These are phyloP conservation scores for Colletotrichum sp. DNA, from an alignment of 2,329 filamentous ascomycete species.

Conservation along the genomic window DNA sequence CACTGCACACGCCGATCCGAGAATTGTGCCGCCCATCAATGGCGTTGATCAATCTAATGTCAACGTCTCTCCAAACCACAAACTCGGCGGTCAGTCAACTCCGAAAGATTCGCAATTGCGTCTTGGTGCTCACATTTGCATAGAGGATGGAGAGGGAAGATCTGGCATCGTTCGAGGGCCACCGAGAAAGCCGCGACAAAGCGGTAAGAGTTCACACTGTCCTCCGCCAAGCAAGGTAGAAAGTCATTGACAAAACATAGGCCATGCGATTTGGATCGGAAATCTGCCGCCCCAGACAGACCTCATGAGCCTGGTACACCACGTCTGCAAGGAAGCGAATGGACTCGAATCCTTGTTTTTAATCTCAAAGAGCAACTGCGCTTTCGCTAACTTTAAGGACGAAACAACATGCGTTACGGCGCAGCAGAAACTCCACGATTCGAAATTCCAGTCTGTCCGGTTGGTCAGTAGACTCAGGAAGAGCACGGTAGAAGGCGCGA, in stretches of 20 bases:
- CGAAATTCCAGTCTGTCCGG: conserved; percentile 82
- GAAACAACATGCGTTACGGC: conserved; percentile 77
- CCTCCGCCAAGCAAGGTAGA: conserved; percentile 10
- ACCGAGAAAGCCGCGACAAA: conserved; percentile 64
- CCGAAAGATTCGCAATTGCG: background rate
- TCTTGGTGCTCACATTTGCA: background rate
- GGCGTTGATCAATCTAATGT: conserved; percentile 13
- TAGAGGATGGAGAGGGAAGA: conserved; percentile 29
- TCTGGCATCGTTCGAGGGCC: conserved; percentile 56
- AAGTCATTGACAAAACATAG: conserved; percentile 43
- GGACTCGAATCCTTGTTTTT: conserved; percentile 89
- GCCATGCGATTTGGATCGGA: conserved; percentile 94
- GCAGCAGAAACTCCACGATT: conserved; percentile 87
- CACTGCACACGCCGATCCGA: conserved; percentile 28
- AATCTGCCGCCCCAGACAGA: conserved; percentile 87
- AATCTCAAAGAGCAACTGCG: conserved; percentile 96
- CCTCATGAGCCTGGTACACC: conserved; percentile 84
- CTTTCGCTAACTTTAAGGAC: conserved; percentile 93
- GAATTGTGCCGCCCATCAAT: conserved; percentile 22
- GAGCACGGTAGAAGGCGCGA: conserved; percentile 49
- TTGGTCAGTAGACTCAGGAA: conserved; percentile 84
- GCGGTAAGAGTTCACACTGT: conserved; percentile 45
- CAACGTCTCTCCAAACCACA: background rate
- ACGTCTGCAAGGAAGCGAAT: conserved; percentile 81
- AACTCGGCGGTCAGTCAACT: background rate